Evolutionary conservation across 129 eudicot genomes (phyloP).

Genomic region (Daucus carota): DNA sequence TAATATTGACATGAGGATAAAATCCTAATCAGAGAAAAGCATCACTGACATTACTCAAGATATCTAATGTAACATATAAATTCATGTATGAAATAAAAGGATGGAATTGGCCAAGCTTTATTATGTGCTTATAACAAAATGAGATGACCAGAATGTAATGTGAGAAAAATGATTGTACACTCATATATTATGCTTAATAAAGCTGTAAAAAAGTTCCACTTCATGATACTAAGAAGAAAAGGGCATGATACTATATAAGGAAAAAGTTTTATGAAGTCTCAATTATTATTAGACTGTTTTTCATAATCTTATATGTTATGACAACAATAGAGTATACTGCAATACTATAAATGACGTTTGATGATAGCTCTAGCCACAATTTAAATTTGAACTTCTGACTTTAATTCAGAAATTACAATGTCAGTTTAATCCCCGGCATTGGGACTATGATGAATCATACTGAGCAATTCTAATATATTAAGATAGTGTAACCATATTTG

Average conservation of each 20-base stretch:
- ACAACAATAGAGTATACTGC: neutral
- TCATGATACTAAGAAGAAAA: neutral
- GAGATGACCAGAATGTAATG: too few species aligned
- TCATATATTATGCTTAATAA: neutral
- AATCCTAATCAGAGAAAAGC: neutral
- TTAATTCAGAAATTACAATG: neutral
- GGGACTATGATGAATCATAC: too few species aligned
- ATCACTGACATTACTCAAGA: too few species aligned
- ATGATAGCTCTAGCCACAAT: neutral
- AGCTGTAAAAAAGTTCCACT: neutral
- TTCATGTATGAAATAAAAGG: neutral
- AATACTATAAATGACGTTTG: neutral
- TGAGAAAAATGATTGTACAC: too few species aligned
- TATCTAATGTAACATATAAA: too few species aligned
- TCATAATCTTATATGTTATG: neutral
- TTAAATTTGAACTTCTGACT: neutral
- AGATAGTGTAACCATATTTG: neutral
- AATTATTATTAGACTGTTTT: neutral
- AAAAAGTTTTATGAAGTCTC: neutral
- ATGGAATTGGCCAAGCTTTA: neutral
- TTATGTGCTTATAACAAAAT: neutral
- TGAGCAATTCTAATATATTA: too few species aligned
- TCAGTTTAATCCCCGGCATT: too few species aligned
- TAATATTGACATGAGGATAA: neutral
- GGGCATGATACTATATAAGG: too few species aligned